Base-by-base conservation (phyloP, 768 basidiomycete species). In the Tulasnella sp. region DNA sequence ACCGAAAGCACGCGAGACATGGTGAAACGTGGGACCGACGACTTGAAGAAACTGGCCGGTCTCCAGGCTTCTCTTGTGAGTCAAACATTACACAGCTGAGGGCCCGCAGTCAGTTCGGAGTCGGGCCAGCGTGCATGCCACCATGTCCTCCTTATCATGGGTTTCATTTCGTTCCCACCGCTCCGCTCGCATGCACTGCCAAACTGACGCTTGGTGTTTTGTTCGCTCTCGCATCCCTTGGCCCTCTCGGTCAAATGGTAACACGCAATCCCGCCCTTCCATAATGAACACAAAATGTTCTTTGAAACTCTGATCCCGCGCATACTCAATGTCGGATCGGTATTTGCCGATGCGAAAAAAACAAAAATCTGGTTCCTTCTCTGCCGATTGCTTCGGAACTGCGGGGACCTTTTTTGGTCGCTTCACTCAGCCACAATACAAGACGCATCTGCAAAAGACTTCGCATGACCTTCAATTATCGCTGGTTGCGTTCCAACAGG, bases 1-100 rank as follows among this genome's bases (percentile, higher is more conserved):
- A 96, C 95, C 0, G 98, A 99, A 84, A 90, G 94, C 36, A 99
- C 98, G 52, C 90, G 97, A 52, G 94, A 93, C 5, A 96, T 99
- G 92, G 92, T 95, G 31, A 98, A 98, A 87, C 92, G 94, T 71
- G 93, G 94, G 6, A 95, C 95, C 0, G 94, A 95, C 74, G 96
- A 98, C 83, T 85, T 99, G 84, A 99, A 98, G 91, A 92, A 91
- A 81, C 88, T 99, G 8, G 92, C 94, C 9, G 86, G 89, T 7
- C 87, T 94, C 77, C 94, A 94, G 81, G 83, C 86, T 2, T 85
- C 87, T 2, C 85, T 92, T 85, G 93, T 94, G 82, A 81, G 90
- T 85, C 27, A 9, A 46, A 72, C 31, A 5, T 6, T n/a, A 27
- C 36, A 72, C 40, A 38, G 36, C 71, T 4, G 71, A 72, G 74